Evolutionary conservation across 2,329 filamentous ascomycete species (phyloP), one percentile per base, ranked within the genome.

Genomic region (Sclerotinia spermophila): DNA sequence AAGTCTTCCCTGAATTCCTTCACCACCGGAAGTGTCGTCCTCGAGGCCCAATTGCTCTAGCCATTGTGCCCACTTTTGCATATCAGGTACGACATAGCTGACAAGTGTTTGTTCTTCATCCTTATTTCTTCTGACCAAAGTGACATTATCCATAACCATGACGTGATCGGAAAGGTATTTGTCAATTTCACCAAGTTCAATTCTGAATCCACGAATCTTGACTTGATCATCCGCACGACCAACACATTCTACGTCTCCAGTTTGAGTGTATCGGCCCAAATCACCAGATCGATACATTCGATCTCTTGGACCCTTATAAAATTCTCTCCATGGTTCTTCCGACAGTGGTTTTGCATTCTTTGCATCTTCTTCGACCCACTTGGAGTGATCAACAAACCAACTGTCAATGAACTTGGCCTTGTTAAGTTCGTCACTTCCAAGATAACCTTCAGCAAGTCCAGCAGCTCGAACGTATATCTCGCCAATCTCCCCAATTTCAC

Each of bases 161-260:
- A 87, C 89, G 81, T 92, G 88, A 59, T 89, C 86, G 68, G 89
- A 91, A 61, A 97, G 83, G 79, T 97, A 90, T 56, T 86, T 91
- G 80, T 98, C 94, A 75, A 98, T 97, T 75, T 98, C 96, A 73
- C 91, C 91, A 60, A 98, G 89, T 82, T 99, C 96, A 75, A 99
- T 97, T 72, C 95, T 87, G 85, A 97, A 98, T 1, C 95, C 95
- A 72, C 96, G 91, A 74, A 98, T 95, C 84, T 98, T 99, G 83
- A 97, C 92, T 79, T 98, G 95, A 75, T 91, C 87, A 78, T 98
- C 95, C 35, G 89, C 89, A 71, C 96, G 86, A 33, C 95, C 95
- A 15, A 91, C 90, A 78, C 89, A 92, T 77, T 92, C 91, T 17
- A 93, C 90, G 74, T 90, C 89, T 48, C 92, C 93, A 11, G 82